Conservation (phyloP, 345 rosid species). For the Salix brachista region DNA sequence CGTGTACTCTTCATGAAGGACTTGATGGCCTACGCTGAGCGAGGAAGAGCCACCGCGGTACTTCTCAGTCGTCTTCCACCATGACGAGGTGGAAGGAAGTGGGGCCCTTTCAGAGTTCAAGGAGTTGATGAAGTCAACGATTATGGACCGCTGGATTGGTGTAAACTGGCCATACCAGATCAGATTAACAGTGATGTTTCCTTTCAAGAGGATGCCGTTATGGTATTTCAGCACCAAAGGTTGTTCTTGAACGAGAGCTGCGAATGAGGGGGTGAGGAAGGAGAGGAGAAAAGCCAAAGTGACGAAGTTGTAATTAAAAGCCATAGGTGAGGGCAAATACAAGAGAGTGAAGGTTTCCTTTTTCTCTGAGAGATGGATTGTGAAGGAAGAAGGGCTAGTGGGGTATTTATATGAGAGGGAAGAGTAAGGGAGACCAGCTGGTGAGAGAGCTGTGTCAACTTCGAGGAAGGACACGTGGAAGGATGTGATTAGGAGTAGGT, state of each 20-base stretch:
- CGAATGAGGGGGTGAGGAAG: constrained; percentile 16
- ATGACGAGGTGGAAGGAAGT: constrained; percentile 51
- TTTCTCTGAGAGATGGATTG: too few relatives aligned
- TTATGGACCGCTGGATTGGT: constrained; percentile 59
- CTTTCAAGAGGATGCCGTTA: constrained; percentile 58
- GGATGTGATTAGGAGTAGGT: constrained; percentile 3
- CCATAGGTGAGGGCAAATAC: constrained; percentile 23
- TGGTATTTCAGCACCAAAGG: constrained; percentile 70
- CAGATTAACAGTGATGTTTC: constrained; percentile 60
- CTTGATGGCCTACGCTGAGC: constrained; percentile 54
- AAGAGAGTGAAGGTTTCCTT: too few relatives aligned
- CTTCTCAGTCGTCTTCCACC: constrained; percentile 87
- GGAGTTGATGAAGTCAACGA: constrained; percentile 74
- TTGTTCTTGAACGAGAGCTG: constrained; percentile 68
- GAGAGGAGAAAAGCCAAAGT: constrained; percentile 19
- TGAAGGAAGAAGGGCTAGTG: too few relatives aligned
- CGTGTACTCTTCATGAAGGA: constrained; percentile 52
- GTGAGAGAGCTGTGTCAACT: constrained; percentile 17
- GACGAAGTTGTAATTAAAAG: constrained; percentile 35
- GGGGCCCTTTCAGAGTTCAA: constrained; percentile 26
- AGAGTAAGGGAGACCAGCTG: constrained; percentile 25
- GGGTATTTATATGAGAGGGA: constrained; percentile 17
- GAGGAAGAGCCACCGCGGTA: constrained; percentile 48
- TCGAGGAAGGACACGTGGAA: constrained; percentile 16
- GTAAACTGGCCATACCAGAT: constrained; percentile 85